Conservation (phyloP, 164 flowering plant genomes). For the Magnolia kwangsiensis region DNA sequence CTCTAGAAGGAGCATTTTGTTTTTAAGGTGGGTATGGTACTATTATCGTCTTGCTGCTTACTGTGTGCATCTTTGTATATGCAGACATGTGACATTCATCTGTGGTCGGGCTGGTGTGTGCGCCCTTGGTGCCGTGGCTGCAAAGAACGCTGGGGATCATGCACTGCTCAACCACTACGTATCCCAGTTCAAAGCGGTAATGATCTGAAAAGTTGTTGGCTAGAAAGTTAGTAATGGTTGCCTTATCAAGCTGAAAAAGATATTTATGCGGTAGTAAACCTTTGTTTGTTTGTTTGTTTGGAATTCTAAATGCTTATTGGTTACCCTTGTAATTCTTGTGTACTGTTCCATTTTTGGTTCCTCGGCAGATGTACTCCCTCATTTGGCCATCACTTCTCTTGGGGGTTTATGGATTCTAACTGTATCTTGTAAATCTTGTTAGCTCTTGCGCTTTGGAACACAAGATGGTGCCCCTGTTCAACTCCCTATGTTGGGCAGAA, state of each 20-base stretch:
- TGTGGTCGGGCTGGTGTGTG: constrained; percentile 86
- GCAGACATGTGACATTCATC: constrained; percentile 56
- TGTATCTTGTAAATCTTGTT: too few relatives aligned
- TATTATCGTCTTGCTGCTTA: neutral
- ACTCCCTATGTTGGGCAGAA: too few relatives aligned
- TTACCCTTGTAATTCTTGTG: too few relatives aligned
- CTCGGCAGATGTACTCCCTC: too few relatives aligned
- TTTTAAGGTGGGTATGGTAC: neutral
- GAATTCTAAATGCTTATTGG: neutral
- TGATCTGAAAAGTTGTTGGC: neutral
- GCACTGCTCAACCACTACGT: constrained; percentile 39
- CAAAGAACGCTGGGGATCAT: constrained; percentile 46
- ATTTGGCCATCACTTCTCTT: too few relatives aligned
- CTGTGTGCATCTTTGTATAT: neutral
- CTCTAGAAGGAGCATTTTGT: neutral
- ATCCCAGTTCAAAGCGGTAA: constrained; percentile 55
- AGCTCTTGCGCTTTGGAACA: too few relatives aligned
- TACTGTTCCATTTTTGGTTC: too few relatives aligned
- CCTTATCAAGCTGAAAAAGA: too few relatives aligned
- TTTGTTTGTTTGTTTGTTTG: neutral
- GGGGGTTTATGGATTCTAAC: too few relatives aligned
- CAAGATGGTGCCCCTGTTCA: too few relatives aligned
- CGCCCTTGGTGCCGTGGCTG: constrained; percentile 81
- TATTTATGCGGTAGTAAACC: too few relatives aligned
- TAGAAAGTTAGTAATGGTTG: too few relatives aligned